Conservation (phyloP, 2,329 filamentous ascomycete genomes). For the Pyricularia pennisetigena region DNA sequence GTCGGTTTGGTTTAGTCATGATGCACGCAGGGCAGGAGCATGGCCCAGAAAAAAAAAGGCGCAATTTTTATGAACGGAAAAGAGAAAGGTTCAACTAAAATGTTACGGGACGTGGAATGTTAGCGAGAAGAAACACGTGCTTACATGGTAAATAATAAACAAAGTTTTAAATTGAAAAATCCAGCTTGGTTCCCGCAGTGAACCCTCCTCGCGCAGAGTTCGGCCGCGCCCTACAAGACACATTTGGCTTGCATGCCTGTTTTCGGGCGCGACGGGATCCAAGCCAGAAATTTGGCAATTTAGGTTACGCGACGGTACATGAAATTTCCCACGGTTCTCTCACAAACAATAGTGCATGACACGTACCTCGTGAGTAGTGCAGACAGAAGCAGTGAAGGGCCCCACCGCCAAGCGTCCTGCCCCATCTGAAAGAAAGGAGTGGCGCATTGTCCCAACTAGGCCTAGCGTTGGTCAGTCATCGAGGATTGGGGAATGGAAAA, state of each 20-base stretch:
- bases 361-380: background rate
- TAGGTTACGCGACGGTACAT: background rate
- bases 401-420: background rate
- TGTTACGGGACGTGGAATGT: background rate
- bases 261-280: background rate
- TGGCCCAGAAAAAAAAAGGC: background rate
- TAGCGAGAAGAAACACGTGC: background rate
- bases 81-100: background rate
- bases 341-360: background rate
- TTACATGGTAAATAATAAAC: background rate
- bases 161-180: background rate
- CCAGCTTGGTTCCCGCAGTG: background rate
- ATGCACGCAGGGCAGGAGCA: background rate
- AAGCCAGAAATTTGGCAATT: background rate
- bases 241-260: background rate
- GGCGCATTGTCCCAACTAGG: slow-evolving; percentile 15
- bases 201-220: background rate
- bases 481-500: slow-evolving; percentile 18
- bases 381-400: background rate
- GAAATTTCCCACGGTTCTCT: background rate
- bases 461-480: slow-evolving; percentile 28
- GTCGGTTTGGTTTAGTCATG: background rate
- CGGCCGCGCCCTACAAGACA: background rate
- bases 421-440: slow-evolving; percentile 14
- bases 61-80: background rate